Evolutionary conservation across 2,329 filamentous ascomycete genomes (phyloP).

Genomic region (Rutstroemia sp.): DNA sequence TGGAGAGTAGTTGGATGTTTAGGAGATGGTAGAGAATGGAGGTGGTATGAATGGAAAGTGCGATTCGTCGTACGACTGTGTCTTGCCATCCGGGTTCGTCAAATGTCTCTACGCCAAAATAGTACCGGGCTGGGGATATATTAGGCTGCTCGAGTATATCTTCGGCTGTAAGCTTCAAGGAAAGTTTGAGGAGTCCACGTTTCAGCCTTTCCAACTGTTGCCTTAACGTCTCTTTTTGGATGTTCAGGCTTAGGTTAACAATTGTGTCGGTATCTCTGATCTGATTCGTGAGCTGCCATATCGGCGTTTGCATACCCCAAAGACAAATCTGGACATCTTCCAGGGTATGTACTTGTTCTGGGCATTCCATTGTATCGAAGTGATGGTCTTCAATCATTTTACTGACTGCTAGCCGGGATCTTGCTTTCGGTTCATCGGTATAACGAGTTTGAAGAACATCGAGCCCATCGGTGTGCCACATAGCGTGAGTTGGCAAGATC

Average conservation of each 20-base stretch:
- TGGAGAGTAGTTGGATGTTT: slow-evolving; percentile 32
- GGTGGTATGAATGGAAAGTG: slow-evolving; percentile 29
- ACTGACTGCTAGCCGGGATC: slow-evolving; percentile 19
- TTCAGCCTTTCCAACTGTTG: slow-evolving; percentile 18
- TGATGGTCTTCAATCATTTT: slow-evolving; percentile 13
- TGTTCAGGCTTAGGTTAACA: slow-evolving; percentile 5
- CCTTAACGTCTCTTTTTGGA: slow-evolving; percentile 16
- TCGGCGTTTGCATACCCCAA: slow-evolving; percentile 17
- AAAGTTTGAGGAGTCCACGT: slow-evolving; percentile 12
- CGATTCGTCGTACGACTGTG: slow-evolving; percentile 22
- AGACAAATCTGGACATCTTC: slow-evolving; percentile 25
- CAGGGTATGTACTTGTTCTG: slow-evolving; percentile 8
- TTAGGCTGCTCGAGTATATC: slow-evolving; percentile 12
- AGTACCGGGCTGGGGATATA: slow-evolving; percentile 14
- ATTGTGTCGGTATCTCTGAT: not conserved
- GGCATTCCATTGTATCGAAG: not conserved
- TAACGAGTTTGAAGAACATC: slow-evolving; percentile 32
- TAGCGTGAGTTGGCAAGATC: slow-evolving; percentile 29
- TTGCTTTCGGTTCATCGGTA: slow-evolving; percentile 28
- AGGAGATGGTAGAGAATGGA: slow-evolving; percentile 34
- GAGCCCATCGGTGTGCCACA: slow-evolving; percentile 35
- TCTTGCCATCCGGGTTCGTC: slow-evolving; percentile 14
- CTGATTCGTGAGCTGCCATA: slow-evolving; percentile 15
- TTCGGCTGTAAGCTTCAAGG: slow-evolving; percentile 4
- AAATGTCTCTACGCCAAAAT: slow-evolving; percentile 22